phyloP scores from a whole-genome alignment of 371 early-diverging fungal species.

The Rhizopus microsporus region DNA sequence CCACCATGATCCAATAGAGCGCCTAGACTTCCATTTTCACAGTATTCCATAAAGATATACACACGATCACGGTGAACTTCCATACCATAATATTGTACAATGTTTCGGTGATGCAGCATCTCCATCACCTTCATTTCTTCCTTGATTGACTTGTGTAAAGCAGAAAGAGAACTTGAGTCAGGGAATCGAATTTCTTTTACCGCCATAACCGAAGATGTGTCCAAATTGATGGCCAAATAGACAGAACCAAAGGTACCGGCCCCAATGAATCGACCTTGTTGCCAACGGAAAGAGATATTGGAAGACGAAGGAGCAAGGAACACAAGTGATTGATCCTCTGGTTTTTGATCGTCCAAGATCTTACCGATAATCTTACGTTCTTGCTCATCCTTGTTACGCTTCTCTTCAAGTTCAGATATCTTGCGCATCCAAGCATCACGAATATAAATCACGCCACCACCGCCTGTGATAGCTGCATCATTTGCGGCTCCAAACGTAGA shows the following conservation, averaged over 20 bases:
- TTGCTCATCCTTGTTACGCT: conserved; percentile 51
- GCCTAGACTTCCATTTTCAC: conserved; percentile 82
- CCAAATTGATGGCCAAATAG: conserved; percentile 81
- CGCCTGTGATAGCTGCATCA: conserved; percentile 33
- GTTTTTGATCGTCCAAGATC: conserved; percentile 75
- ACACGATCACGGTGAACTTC: conserved; percentile 92
- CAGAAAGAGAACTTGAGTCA: conserved; percentile 67
- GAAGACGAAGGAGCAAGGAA: conserved; percentile 76
- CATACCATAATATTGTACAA: conserved; percentile 88
- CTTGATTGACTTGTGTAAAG: conserved; percentile 74
- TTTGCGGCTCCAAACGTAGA: conserved; percentile 48
- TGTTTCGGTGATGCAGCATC: conserved; percentile 86
- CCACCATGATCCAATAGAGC: conserved; percentile 79
- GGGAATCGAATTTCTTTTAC: conserved; percentile 93
- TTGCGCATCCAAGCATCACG: conserved; percentile 62
- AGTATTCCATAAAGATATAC: conserved; percentile 94
- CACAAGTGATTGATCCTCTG: conserved; percentile 77
- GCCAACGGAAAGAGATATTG: conserved; percentile 83
- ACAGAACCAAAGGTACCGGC: conserved; percentile 89
- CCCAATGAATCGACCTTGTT: conserved; percentile 86
- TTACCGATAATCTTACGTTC: conserved; percentile 71
- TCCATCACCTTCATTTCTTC: conserved; percentile 93
- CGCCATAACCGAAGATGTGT: conserved; percentile 88
- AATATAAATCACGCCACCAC: conserved; percentile 45
- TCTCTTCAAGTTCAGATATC: conserved; percentile 53